A percentile compares a stretch with the other conserved stretches of the same genome.
Evolutionary conservation across 2,329 filamentous ascomycete genomes (phyloP).

Genomic region (Albifimbria verrucaria): DNA sequence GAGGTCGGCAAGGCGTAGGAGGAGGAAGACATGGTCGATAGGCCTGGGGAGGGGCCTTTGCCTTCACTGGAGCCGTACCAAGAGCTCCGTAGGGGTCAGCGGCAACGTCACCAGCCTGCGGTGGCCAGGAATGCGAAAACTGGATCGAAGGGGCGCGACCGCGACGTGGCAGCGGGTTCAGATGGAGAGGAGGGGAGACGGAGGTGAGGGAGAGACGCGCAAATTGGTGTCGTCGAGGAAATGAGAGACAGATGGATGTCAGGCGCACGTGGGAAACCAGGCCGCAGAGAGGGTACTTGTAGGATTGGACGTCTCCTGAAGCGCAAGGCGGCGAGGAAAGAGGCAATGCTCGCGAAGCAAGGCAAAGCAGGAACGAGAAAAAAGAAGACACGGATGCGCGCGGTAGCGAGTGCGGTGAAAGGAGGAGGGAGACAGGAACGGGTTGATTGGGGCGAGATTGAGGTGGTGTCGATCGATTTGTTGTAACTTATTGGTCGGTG

Average conservation of each 20-base stretch:
- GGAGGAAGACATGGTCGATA: constrained; percentile 44
- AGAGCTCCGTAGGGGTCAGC: constrained; percentile 17
- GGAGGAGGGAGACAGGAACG: no score
- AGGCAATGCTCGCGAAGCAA: not conserved
- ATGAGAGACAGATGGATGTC: not conserved
- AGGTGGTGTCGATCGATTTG: not conserved
- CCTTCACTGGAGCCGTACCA: constrained; percentile 13
- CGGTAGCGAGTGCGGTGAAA: no score
- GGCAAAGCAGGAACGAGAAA: not conserved
- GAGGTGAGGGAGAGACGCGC: not conserved
- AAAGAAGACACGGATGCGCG: not conserved
- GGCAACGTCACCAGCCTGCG: constrained; percentile 19
- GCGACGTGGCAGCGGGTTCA: not conserved
- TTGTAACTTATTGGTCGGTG: no score
- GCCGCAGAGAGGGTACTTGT: no score
- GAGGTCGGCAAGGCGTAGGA: constrained; percentile 54
- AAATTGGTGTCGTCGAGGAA: not conserved
- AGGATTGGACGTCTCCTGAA: no score
- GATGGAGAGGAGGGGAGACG: no score
- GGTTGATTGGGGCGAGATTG: not conserved
- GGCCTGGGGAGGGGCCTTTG: constrained; percentile 8
- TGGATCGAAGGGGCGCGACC: not conserved
- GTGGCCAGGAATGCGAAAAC: not conserved
- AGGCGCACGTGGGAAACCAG: not conserved
- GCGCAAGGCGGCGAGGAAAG: not conserved